These are phyloP conservation scores for Aspergillus latus DNA, from an alignment of 2,329 filamentous ascomycete genomes.

Conservation along the genomic window DNA sequence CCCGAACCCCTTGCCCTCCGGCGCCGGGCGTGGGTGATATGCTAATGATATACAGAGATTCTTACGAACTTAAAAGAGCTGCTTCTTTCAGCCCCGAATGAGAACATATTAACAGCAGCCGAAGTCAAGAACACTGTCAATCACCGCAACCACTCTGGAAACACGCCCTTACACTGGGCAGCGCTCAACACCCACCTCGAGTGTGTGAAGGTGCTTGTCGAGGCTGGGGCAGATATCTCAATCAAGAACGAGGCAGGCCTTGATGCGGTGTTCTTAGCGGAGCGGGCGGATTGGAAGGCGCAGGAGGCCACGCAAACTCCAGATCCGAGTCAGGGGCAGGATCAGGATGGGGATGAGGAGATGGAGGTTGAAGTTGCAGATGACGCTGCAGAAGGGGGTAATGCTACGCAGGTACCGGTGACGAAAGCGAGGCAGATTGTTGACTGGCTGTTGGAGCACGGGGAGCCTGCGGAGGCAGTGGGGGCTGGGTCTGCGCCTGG, in stretches of 20 bases:
- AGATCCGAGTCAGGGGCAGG: slow-evolving; percentile 15
- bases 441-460: slow-evolving; percentile 43
- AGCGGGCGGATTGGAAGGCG: slow-evolving; percentile 66
- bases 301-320: slow-evolving; percentile 39
- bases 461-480: slow-evolving; percentile 37
- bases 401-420: not conserved
- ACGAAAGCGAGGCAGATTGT: slow-evolving; percentile 42
- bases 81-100: slow-evolving; percentile 26
- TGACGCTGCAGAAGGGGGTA: slow-evolving; percentile 1
- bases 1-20: slow-evolving; percentile 4
- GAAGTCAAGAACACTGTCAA: slow-evolving; percentile 37
- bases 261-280: slow-evolving; percentile 72
- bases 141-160: slow-evolving; percentile 74
- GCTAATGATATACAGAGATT: slow-evolving; percentile 40
- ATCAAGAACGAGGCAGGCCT: slow-evolving; percentile 82
- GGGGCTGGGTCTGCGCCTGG: slow-evolving; percentile 21
- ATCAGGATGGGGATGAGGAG: slow-evolving; percentile 21
- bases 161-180: slow-evolving; percentile 93
- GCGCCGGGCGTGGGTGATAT: not conserved
- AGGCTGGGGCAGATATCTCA: slow-evolving; percentile 72
- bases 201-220: slow-evolving; percentile 73
- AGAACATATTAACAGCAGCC: slow-evolving; percentile 9
- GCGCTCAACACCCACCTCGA: slow-evolving; percentile 83
- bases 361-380: slow-evolving; percentile 17
- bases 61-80: slow-evolving; percentile 49